These are phyloP conservation scores for Myxozyma mucilagina DNA, from an alignment of 805 yeast genomes.

Conservation along the genomic window DNA sequence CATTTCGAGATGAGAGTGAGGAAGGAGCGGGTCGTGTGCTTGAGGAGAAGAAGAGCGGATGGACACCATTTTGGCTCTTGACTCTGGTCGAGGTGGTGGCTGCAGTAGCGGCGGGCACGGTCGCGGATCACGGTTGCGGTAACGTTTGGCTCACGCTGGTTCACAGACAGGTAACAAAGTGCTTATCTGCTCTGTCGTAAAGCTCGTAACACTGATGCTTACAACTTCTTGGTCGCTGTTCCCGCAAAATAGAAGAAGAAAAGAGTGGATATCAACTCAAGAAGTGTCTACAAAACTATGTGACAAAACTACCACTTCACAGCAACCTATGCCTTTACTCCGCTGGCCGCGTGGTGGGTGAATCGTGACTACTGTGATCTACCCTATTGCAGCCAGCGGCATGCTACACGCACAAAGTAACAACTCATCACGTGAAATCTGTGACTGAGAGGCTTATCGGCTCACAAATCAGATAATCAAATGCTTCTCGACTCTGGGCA, in stretches of 20 bases:
- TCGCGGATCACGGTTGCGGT: background rate
- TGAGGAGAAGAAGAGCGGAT: constrained; percentile 8
- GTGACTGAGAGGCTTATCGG: background rate
- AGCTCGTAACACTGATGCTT: too few relatives aligned
- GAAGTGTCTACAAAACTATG: too few relatives aligned
- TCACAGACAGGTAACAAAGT: background rate
- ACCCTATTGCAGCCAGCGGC: background rate
- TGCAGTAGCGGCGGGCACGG: constrained; percentile 6
- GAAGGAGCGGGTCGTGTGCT: constrained; percentile 12
- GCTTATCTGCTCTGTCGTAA: background rate
- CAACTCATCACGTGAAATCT: background rate
- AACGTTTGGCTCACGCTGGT: background rate
- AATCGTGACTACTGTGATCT: background rate
- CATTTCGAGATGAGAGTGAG: constrained; percentile 8
- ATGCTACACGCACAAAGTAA: background rate
- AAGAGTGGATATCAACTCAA: too few relatives aligned
- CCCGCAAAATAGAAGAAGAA: too few relatives aligned
- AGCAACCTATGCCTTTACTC: background rate
- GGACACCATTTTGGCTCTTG: constrained; percentile 3
- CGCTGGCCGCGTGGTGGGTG: background rate
- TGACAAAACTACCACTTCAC: too few relatives aligned
- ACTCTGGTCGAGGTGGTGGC: constrained; percentile 2
- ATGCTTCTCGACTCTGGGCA: background rate
- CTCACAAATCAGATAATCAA: constrained; percentile 6
- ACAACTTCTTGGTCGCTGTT: too few relatives aligned